A percentile compares a stretch with the other conserved stretches of the same genome.
Conservation (phyloP, 176 grass and related monocot species). For the Raddia distichophylla region DNA sequence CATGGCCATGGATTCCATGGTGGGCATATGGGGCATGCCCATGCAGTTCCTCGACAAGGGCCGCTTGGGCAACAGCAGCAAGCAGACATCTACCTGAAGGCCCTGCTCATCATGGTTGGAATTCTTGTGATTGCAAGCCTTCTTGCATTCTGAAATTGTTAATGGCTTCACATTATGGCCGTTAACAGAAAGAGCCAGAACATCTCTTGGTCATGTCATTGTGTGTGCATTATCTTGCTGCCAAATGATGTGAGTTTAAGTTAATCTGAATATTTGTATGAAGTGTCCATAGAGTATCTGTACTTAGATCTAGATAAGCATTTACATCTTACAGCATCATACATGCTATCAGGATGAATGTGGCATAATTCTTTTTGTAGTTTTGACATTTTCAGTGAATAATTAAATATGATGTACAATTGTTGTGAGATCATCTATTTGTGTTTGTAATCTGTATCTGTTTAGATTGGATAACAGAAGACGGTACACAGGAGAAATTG, state of each 20-base stretch:
- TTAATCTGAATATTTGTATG: slow-evolving; percentile 24
- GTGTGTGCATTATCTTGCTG: slow-evolving; percentile 28
- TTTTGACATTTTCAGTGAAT: slow-evolving; percentile 34
- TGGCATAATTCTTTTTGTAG: slow-evolving; percentile 4
- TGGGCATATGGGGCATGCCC: slow-evolving; percentile 48
- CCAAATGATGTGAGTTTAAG: slow-evolving; percentile 5
- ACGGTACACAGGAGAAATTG: neutral
- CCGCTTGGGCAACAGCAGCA: slow-evolving; percentile 71
- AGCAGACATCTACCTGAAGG: slow-evolving; percentile 78
- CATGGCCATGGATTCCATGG: slow-evolving; percentile 76
- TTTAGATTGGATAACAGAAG: neutral
- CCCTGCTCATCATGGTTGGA: slow-evolving; percentile 64
- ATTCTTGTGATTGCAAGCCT: slow-evolving; percentile 79
- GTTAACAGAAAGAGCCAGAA: neutral
- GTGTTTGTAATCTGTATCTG: slow-evolving; percentile 13
- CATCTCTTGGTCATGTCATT: neutral
- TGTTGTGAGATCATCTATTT: slow-evolving; percentile 17
- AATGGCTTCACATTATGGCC: neutral
- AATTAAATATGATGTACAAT: slow-evolving; percentile 26
- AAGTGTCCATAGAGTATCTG: slow-evolving; percentile 39
- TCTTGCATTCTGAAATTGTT: slow-evolving; percentile 51
- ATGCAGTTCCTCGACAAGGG: slow-evolving; percentile 49
- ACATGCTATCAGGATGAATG: slow-evolving; percentile 16
- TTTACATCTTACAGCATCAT: neutral
- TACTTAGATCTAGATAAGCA: slow-evolving; percentile 26